A percentile compares a stretch with the other conserved stretches of the same genome.
Conservation (phyloP, 768 basidiomycete genomes). For the Chlorophyllum brunneum region DNA sequence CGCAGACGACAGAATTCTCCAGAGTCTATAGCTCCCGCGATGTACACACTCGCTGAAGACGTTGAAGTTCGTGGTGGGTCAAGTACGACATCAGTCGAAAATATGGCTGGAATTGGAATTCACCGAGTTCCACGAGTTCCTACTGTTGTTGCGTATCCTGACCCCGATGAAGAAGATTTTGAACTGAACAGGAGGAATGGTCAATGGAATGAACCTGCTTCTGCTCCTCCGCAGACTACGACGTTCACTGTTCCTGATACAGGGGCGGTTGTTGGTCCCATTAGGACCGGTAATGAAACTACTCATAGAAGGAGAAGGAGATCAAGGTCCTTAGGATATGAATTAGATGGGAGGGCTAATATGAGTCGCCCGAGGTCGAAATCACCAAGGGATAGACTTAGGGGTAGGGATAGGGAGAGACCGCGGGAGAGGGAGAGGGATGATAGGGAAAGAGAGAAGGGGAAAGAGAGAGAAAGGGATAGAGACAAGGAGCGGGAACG, state of each 20-base stretch:
- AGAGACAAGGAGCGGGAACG: background rate
- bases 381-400: background rate
- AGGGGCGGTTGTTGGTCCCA: background rate
- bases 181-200: background rate
- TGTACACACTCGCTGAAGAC: constrained; percentile 7
- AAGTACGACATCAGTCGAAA: background rate
- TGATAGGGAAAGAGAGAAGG: background rate
- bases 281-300: background rate
- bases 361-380: background rate
- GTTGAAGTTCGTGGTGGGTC: background rate
- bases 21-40: background rate
- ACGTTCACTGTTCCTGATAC: background rate
- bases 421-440: background rate
- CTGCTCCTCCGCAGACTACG: background rate
- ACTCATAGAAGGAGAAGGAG: constrained; percentile 4
- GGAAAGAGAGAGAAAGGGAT: background rate
- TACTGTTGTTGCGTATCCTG: constrained; percentile 7
- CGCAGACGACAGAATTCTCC: background rate
- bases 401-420: background rate
- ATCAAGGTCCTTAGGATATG: background rate
- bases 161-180: background rate
- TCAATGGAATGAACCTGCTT: background rate
- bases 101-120: background rate
- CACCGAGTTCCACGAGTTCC: constrained; percentile 1
- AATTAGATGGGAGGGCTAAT: background rate